phyloP scores from a whole-genome alignment of 2,329 filamentous ascomycete genomes.

The Pseudodiploospora longispora region DNA sequence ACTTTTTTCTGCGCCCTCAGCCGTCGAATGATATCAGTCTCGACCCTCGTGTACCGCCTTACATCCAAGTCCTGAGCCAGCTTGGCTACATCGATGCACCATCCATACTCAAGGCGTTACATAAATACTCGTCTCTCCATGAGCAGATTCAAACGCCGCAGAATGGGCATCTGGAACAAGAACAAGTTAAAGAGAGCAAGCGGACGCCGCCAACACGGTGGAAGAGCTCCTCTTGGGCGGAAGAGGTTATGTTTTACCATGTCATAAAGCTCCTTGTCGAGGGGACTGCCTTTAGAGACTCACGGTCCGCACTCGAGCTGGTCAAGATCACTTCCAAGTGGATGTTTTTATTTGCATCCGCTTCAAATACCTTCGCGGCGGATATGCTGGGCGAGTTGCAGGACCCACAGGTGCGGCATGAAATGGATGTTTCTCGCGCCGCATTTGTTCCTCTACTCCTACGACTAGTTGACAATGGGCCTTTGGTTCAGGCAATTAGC shows the following conservation, averaged over 20 bases:
- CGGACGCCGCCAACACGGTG: slow-evolving; percentile 31
- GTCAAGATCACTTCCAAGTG: slow-evolving; percentile 45
- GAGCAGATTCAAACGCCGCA: slow-evolving; percentile 8
- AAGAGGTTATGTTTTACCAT: slow-evolving; percentile 89
- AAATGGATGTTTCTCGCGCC: slow-evolving; percentile 52
- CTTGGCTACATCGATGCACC: slow-evolving; percentile 45
- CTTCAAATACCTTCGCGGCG: slow-evolving; percentile 39
- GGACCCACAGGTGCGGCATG: slow-evolving; percentile 39
- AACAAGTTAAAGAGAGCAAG: slow-evolving; percentile 12
- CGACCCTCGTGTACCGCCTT: slow-evolving; percentile 52
- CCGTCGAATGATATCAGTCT: slow-evolving; percentile 39
- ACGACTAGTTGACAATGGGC: slow-evolving; percentile 51
- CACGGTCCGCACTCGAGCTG: slow-evolving; percentile 41
- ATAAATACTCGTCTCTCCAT: slow-evolving; percentile 49
- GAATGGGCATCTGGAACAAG: slow-evolving; percentile 4
- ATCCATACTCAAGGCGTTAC: slow-evolving; percentile 46
- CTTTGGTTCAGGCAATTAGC: slow-evolving; percentile 45
- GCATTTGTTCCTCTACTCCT: slow-evolving; percentile 58
- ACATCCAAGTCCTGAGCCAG: slow-evolving; percentile 47
- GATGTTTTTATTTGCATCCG: slow-evolving; percentile 49
- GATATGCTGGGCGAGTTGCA: slow-evolving; percentile 40
- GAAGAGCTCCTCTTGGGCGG: slow-evolving; percentile 53
- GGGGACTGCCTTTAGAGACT: slow-evolving; percentile 37
- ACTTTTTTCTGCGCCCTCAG: slow-evolving; percentile 50
- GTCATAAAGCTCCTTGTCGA: slow-evolving; percentile 78